phyloP scores from a whole-genome alignment of 257 asterid species.

The Avicennia marina region DNA sequence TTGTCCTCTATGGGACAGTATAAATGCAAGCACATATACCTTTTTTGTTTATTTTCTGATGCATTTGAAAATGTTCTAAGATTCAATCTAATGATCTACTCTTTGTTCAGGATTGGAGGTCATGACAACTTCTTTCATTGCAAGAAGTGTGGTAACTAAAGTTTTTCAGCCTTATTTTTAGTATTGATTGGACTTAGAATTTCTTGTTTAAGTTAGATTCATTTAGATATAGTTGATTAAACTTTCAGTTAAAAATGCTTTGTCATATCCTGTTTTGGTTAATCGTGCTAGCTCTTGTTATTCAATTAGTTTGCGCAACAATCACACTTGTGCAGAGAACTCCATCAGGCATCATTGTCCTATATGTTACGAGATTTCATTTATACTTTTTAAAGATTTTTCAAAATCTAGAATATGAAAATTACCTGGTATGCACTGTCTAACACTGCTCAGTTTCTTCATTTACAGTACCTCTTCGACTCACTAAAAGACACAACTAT shows the following conservation, averaged over 20 bases:
- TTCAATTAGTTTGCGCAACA: constrained; percentile 56
- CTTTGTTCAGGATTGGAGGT: constrained; percentile 64
- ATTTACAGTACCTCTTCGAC: constrained; percentile 77
- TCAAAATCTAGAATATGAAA: neutral
- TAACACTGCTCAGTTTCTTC: constrained; percentile 13
- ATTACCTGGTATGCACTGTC: neutral
- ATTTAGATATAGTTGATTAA: too few relatives aligned
- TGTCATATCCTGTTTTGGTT: constrained; percentile 1
- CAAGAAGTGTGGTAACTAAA: constrained; percentile 76
- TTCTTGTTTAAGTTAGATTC: too few relatives aligned
- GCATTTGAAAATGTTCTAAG: neutral
- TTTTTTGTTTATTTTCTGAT: neutral
- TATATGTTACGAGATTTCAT: constrained; percentile 82
- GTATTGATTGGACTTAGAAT: too few relatives aligned
- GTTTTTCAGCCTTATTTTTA: neutral
- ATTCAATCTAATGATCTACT: constrained; percentile 2
- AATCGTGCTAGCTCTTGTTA: constrained; percentile 68
- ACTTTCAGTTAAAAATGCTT: too few relatives aligned
- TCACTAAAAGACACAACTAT: constrained; percentile 81
- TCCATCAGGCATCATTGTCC: constrained; percentile 99
- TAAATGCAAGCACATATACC: too few relatives aligned
- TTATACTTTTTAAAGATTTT: neutral
- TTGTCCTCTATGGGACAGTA: too few relatives aligned
- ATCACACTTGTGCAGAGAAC: constrained; percentile 80
- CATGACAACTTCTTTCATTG: constrained; percentile 89